A percentile compares a stretch with the other conserved stretches of the same genome.
These are phyloP conservation scores for Pterulicium gracile DNA, from an alignment of 1,284 basidiomycete species.

Conservation along the genomic window DNA sequence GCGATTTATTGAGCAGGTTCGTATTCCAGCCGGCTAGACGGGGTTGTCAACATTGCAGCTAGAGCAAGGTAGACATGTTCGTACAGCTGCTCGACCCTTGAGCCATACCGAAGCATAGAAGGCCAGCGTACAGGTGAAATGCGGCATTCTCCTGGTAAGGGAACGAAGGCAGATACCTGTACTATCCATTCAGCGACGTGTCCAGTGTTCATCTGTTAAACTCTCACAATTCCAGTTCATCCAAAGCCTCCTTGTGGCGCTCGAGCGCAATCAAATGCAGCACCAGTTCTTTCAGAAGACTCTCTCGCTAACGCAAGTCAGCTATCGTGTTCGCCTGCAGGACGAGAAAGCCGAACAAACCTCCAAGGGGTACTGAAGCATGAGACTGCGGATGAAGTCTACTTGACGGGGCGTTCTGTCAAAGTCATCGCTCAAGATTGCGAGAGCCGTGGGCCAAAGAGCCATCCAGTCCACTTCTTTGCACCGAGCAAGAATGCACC, in stretches of 20 bases:
- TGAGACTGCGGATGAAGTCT: conserved; percentile 57
- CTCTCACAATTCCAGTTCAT: conserved; percentile 75
- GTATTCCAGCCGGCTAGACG: conserved; percentile 18
- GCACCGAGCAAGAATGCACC: conserved; percentile 75
- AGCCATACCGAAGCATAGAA: conserved; percentile 54
- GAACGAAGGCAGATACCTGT: conserved; percentile 73
- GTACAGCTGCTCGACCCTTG: conserved; percentile 18
- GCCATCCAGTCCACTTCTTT: conserved; percentile 72
- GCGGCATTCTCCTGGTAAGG: conserved; percentile 76
- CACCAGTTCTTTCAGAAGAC: conserved; percentile 65
- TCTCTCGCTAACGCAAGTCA: conserved; percentile 44
- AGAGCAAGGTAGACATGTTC: background rate
- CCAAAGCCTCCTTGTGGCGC: conserved; percentile 59
- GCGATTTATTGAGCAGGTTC: conserved; percentile 42
- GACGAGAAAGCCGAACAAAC: conserved; percentile 27
- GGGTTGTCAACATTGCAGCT: background rate
- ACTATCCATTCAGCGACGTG: conserved; percentile 6
- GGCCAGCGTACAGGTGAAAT: conserved; percentile 74
- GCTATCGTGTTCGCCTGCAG: background rate
- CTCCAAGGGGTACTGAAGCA: conserved; percentile 53
- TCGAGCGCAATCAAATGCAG: conserved; percentile 51
- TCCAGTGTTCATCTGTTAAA: conserved; percentile 3
- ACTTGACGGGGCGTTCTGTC: conserved; percentile 27
- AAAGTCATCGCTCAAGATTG: conserved; percentile 19
- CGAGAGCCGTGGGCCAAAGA: conserved; percentile 67